Conservation (phyloP, 1,284 basidiomycete genomes). For the Austropuccinia psidii region DNA sequence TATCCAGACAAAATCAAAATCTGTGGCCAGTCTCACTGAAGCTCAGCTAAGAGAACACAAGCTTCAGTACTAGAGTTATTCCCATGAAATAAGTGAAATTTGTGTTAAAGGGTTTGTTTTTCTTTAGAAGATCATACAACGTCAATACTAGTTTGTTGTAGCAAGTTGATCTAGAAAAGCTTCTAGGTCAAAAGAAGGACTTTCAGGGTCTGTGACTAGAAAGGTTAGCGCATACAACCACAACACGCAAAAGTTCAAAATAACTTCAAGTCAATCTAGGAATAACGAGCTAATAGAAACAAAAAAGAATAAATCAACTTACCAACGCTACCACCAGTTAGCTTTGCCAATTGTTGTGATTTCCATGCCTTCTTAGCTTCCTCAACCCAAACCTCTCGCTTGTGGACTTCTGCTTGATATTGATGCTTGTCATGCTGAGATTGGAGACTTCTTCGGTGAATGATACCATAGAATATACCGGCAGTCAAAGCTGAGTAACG, state of each 20-base stretch:
- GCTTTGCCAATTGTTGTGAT: slow-evolving; percentile 10
- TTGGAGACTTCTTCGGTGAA: slow-evolving; percentile 84
- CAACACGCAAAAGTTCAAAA: neutral
- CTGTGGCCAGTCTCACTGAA: too few relatives aligned
- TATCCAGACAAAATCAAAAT: too few relatives aligned
- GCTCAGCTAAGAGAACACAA: too few relatives aligned
- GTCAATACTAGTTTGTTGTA: slow-evolving; percentile 43
- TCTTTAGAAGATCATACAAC: too few relatives aligned
- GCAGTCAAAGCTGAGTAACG: slow-evolving; percentile 85
- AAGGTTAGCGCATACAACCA: neutral
- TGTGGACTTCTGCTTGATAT: slow-evolving; percentile 27
- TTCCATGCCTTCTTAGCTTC: slow-evolving; percentile 29
- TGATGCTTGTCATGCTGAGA: slow-evolving; percentile 68
- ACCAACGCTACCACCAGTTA: slow-evolving; percentile 25
- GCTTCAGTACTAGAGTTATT: too few relatives aligned
- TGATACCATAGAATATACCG: slow-evolving; percentile 85
- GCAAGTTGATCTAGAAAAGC: slow-evolving; percentile 58
- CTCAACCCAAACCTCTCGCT: slow-evolving; percentile 28
- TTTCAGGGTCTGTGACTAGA: slow-evolving; percentile 69
- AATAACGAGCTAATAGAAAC: neutral
- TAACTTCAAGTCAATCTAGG: too few relatives aligned
- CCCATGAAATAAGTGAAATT: too few relatives aligned
- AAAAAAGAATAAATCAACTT: neutral
- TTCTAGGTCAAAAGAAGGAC: slow-evolving; percentile 93
- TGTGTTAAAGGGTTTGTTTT: too few relatives aligned